A percentile compares a stretch with the other conserved stretches of the same genome.
These are phyloP conservation scores for Cardamine resedifolia DNA, from an alignment of 345 rosid species.

Conservation along the genomic window DNA sequence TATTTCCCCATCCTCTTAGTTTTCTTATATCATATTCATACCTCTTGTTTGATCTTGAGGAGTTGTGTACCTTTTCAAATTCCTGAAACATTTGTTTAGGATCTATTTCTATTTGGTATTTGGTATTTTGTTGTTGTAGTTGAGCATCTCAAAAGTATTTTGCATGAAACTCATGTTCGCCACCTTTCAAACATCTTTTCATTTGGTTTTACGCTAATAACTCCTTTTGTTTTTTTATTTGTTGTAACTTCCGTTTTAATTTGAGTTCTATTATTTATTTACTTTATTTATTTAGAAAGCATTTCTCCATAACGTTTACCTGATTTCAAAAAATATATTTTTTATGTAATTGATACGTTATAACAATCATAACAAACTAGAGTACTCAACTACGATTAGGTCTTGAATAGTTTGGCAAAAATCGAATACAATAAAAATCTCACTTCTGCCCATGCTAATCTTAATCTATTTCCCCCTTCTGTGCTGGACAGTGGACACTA, in stretches of 20 bases:
- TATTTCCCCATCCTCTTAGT: conserved; percentile 8
- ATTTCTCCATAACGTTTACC: background rate
- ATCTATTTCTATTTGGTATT: background rate
- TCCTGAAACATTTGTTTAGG: background rate
- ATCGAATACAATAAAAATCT: background rate
- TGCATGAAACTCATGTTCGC: background rate
- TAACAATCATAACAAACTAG: background rate
- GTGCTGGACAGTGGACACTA: background rate
- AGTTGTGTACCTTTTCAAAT: background rate
- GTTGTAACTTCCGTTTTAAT: background rate
- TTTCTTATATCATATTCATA: background rate
- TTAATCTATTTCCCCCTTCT: no score
- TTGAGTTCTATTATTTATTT: background rate
- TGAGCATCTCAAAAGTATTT: background rate
- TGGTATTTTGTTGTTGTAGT: background rate
- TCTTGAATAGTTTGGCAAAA: background rate
- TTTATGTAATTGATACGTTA: background rate
- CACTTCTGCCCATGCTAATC: background rate
- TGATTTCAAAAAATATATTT: background rate
- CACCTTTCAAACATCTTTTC: background rate
- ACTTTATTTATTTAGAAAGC: background rate
- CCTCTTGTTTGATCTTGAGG: conserved; percentile 1
- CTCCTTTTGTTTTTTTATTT: background rate
- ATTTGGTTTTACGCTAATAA: background rate
- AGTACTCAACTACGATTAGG: background rate